phyloP scores from a whole-genome alignment of 2,329 filamentous ascomycete species.

The Cercospora zeae-maydis region DNA sequence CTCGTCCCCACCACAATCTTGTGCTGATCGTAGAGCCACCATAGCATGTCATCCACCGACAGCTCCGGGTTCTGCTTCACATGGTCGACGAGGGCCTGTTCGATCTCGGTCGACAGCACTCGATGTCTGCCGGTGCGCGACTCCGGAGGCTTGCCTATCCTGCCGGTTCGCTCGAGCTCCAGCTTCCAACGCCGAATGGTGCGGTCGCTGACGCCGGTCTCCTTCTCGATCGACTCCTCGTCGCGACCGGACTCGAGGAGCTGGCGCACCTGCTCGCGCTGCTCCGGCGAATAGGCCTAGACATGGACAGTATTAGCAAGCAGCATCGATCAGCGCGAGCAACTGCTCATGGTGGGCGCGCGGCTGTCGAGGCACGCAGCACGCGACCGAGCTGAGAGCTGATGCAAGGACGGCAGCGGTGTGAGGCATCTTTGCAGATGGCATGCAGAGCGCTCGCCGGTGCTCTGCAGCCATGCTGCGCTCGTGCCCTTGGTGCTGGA shows the following conservation, averaged over 20 bases:
- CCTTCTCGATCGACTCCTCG: conserved; percentile 37
- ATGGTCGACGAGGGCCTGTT: conserved; percentile 37
- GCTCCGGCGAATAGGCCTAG: conserved; percentile 27
- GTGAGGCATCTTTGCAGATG: neutral
- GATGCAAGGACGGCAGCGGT: conserved; percentile 2
- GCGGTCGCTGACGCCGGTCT: conserved; percentile 38
- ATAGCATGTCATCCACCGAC: conserved; percentile 40
- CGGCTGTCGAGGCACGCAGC: neutral
- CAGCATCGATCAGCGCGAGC: neutral
- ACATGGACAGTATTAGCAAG: neutral
- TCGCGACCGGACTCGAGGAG: conserved; percentile 36
- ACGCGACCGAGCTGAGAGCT: neutral
- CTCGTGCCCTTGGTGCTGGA: neutral
- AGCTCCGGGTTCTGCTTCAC: conserved; percentile 36
- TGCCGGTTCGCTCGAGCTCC: conserved; percentile 38
- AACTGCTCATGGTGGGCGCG: neutral
- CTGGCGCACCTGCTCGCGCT: conserved; percentile 29
- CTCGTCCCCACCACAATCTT: conserved; percentile 38
- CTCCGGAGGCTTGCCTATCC: conserved; percentile 39
- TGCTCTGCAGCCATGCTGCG: neutral
- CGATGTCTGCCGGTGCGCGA: conserved; percentile 37
- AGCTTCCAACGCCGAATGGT: conserved; percentile 36
- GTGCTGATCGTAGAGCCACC: conserved; percentile 39
- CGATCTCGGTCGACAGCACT: conserved; percentile 36
- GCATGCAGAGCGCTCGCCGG: neutral